Base-by-base conservation (phyloP, 2,329 filamentous ascomycete genomes). In the Aureobasidium mangrovei region DNA sequence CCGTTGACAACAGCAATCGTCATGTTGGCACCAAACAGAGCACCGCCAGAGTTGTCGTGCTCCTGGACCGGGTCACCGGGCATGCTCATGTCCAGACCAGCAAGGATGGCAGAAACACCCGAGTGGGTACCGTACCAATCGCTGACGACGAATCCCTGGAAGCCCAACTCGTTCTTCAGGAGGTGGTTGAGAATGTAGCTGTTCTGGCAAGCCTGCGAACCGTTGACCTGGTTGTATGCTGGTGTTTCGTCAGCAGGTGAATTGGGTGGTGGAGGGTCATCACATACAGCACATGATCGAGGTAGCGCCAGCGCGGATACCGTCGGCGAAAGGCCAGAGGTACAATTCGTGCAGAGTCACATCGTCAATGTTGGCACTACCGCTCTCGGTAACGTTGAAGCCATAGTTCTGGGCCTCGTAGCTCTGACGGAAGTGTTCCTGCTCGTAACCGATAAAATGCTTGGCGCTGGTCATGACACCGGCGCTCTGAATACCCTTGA, bases 101-200 rank as follows among this genome's bases (percentile, higher is more conserved):
- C 73, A 38, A 83, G 65, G 0, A 80, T 78, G n/a, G 78, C 79
- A 0, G 72, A 74, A 0, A 83, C 78, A 1, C 80, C 80, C 0
- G 80, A 74, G 62, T 91, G 85, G 61, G 38, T 79, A 64, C 86
- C 83, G 4, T 44, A 48, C 83, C 85, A 88, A 65, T 89, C 85
- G 0, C 80, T 83, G 12, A 85, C 79, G 32, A 85, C 77, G 60
- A 68, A 80, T 64, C 84, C 84, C 59, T 85, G 82, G 59, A 86
- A 87, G 0, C 81, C 82, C 47, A 87, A 73, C 67, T 87, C 84
- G 45, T 84, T 81, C 60, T 87, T 87, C 7, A 87, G 69, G 4
- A 87, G 71, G 0, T 78, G 80, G 58, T 86, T 86, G 43, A 84
- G 73, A n/a, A 83, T 69, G 63, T 81, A 81, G 56, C 79, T 80